Evolutionary conservation across 345 rosid genomes (phyloP).

Genomic region (Arabidopsis suecica): DNA sequence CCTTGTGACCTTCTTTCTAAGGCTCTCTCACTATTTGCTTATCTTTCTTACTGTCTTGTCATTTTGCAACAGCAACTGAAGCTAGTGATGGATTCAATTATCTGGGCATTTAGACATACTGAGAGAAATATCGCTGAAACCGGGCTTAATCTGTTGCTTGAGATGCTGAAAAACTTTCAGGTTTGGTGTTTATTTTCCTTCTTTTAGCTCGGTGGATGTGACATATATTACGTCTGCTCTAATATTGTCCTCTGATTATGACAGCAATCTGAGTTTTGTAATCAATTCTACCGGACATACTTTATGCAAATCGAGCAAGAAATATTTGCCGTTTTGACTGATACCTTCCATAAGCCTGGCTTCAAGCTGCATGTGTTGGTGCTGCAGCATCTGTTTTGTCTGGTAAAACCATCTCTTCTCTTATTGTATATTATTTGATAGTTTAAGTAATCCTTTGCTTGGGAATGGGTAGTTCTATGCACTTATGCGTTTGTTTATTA

Average conservation of each 20-base stretch:
- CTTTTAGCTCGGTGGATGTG: constrained; percentile 57
- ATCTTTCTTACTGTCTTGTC: constrained; percentile 21
- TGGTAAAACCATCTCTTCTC: constrained; percentile 55
- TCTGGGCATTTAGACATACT: constrained; percentile 99
- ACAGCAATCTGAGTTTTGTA: constrained; percentile 89
- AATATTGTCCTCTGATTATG: constrained; percentile 31
- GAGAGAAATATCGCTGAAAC: constrained; percentile 99
- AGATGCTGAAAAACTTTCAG: constrained; percentile 96
- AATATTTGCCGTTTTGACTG: constrained; percentile 93
- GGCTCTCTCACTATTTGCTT: constrained; percentile 8
- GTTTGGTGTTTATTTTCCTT: constrained; percentile 45
- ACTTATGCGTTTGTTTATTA: neutral
- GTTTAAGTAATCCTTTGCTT: neutral
- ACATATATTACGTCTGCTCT: constrained; percentile 1
- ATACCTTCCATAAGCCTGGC: constrained; percentile 98
- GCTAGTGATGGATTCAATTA: constrained; percentile 98
- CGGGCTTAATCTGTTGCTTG: constrained; percentile 87
- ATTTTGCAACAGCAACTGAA: constrained; percentile 77
- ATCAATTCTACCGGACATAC: constrained; percentile 71
- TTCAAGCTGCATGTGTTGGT: constrained; percentile 96
- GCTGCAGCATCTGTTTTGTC: constrained; percentile 83
- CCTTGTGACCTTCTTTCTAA: constrained; percentile 18
- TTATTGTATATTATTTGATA: neutral
- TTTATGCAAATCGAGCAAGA: constrained; percentile 77
- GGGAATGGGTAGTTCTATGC: neutral